phyloP scores from a whole-genome alignment of 2,329 filamentous ascomycete species.

The Cladosporium velox region DNA sequence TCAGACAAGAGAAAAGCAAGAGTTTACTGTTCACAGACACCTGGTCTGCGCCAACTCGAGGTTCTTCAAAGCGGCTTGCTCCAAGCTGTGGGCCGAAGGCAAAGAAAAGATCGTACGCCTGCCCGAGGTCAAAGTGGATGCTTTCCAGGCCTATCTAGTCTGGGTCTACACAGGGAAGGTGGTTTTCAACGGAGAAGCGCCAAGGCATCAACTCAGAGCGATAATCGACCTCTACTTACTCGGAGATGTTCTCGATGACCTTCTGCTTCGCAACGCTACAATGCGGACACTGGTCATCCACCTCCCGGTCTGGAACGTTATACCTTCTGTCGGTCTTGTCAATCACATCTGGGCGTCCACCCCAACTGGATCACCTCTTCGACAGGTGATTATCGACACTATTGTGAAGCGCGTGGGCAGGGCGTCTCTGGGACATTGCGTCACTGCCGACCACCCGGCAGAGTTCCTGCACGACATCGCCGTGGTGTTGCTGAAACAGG shows the following conservation, averaged over 20 bases:
- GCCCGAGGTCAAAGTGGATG: background rate
- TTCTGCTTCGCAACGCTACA: background rate
- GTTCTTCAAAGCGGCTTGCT: slow-evolving; percentile 25
- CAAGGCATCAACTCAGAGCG: background rate
- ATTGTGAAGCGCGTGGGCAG: background rate
- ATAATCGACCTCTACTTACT: background rate
- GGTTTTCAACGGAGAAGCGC: background rate
- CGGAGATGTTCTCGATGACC: background rate
- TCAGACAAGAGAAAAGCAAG: background rate
- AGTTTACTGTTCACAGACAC: slow-evolving; percentile 20
- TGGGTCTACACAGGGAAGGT: background rate
- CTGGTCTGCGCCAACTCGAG: slow-evolving; percentile 20
- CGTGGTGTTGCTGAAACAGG: background rate
- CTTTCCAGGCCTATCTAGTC: background rate
- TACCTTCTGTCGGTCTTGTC: background rate
- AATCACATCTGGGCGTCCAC: background rate
- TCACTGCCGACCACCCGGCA: background rate
- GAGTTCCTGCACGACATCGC: background rate
- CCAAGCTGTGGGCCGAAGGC: slow-evolving; percentile 19
- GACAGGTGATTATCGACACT: background rate
- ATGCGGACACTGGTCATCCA: background rate
- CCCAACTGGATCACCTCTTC: background rate
- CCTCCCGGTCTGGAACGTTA: background rate
- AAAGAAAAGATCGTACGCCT: slow-evolving; percentile 15
- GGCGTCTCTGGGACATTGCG: background rate